Percentiles rank a stretch among this genome's conserved stretches.
Conservation (phyloP, 106 monocot species). For the Ottelia alismoides region DNA sequence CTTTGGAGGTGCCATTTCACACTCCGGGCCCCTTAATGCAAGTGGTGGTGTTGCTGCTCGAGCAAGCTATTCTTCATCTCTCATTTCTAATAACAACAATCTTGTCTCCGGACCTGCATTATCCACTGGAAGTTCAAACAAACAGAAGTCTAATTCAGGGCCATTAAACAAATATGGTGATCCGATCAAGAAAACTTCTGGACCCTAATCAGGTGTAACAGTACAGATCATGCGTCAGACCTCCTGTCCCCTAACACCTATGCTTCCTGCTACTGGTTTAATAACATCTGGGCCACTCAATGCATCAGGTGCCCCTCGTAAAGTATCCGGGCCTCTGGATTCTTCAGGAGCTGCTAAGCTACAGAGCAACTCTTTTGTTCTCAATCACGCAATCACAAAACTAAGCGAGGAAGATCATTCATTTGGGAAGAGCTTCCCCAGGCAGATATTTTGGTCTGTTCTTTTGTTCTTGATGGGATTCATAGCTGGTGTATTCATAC, state of each 20-base stretch:
- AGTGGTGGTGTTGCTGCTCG: constrained; percentile 2
- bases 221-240: constrained; percentile 15
- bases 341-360: constrained; percentile 17
- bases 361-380: constrained; percentile 14
- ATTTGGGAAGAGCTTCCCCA: constrained; percentile 17
- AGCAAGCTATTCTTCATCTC: constrained; percentile 16
- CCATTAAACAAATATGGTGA: constrained; percentile 27
- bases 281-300: constrained; percentile 29
- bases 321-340: constrained; percentile 19
- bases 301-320: constrained; percentile 18
- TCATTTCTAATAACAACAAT: constrained; percentile 11
- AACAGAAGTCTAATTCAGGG: constrained; percentile 26
- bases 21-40: constrained; percentile 20
- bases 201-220: constrained; percentile 21
- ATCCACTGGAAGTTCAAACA: too few relatives aligned
- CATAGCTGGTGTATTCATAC: constrained; percentile 20
- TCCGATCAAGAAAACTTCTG: constrained; percentile 18
- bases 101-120: constrained; percentile 11
- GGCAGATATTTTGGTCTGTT: constrained; percentile 11
- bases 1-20: constrained; percentile 23
- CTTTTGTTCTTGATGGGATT: constrained; percentile 24
- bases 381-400: constrained; percentile 22
- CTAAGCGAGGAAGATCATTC: constrained; percentile 28
- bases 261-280: constrained; percentile 18
- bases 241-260: constrained; percentile 18